Base-by-base conservation (phyloP, 305 asterid genomes). In the Stenogyne calaminthoides region DNA sequence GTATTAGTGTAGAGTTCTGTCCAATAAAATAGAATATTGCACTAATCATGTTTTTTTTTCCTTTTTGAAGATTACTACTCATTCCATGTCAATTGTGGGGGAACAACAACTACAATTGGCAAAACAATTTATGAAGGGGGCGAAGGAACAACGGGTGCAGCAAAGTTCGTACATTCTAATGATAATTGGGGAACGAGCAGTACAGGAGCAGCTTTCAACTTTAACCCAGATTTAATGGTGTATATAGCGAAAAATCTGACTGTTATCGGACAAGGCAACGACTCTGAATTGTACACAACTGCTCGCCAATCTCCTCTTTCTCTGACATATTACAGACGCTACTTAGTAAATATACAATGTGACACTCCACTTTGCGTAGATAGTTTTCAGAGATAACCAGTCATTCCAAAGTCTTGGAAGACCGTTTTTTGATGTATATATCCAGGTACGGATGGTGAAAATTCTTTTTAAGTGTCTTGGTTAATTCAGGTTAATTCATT, bases 281-380 rank as follows among this genome's bases (percentile, higher is more conserved):
- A 82, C 65, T 59, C 88, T 15, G 79, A 70, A 58, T 65, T 90
- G 55, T 90, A 86, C 75, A 77, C 25, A 27, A 76, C 81, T 46
- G 96, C 96, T 34, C 88, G 87, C 2, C 77, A 42, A 57, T 86
- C 91, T 58, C 85, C 92, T 70, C 44, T 82, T 71, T 88, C 92
- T 49, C 77, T 88, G 71, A 80, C 91, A 56, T 88, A 88, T 77
- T 90, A 80, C 47, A 95, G 86, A 7, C 88, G 91, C 40, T 90
- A 91, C 80, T 71, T 90, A 70, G 89, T 79, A 62, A 86, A 87
- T 58, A 95, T 90, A 90, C 77, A 88, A 78, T 0, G 85, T 90
- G 70, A 82, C 77, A 46, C 92, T 90, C 66, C 85, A 84, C 80
- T 90, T 88, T 71, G 96, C 89, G 3, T 95, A 90, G 83, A 88